Evolutionary conservation across 2,329 filamentous ascomycete species (phyloP).

Genomic region (Colletotrichum scovillei): DNA sequence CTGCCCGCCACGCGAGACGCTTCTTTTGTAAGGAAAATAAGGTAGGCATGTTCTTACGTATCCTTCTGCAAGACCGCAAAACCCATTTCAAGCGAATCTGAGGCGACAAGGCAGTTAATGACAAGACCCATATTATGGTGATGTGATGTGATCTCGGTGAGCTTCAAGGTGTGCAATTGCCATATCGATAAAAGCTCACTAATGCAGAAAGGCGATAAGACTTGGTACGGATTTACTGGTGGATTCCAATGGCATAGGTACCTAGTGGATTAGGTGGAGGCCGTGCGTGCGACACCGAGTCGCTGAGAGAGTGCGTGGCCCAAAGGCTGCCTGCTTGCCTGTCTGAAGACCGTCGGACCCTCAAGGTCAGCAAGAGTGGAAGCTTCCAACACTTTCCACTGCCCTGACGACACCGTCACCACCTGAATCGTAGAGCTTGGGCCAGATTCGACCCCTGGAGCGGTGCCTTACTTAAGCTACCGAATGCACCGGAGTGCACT

Average conservation of each 20-base stretch:
- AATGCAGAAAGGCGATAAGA: slow-evolving; percentile 31
- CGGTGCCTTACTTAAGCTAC: slow-evolving; percentile 31
- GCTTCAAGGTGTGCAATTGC: slow-evolving; percentile 11
- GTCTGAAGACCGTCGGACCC: background rate
- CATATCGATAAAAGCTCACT: slow-evolving; percentile 31
- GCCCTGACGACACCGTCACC: slow-evolving; percentile 16
- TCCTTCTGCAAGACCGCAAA: background rate
- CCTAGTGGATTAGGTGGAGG: slow-evolving; percentile 8
- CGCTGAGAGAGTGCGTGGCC: slow-evolving; percentile 29
- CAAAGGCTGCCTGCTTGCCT: slow-evolving; percentile 33
- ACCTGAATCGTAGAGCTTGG: slow-evolving; percentile 37
- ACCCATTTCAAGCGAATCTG: background rate
- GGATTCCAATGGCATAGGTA: background rate
- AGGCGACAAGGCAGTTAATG: background rate
- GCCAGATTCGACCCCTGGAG: slow-evolving; percentile 19
- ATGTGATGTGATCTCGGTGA: slow-evolving; percentile 16
- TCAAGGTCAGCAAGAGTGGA: slow-evolving; percentile 38
- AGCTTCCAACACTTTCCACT: slow-evolving; percentile 37
- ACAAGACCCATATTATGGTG: background rate
- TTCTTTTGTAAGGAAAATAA: background rate
- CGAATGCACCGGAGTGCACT: slow-evolving; percentile 33
- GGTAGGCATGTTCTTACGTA: background rate
- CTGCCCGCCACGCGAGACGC: slow-evolving; percentile 11
- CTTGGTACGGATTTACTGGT: background rate
- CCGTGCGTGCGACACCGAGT: slow-evolving; percentile 18